Evolutionary conservation across 345 rosid species (phyloP).

Genomic region (Litchi chinensis): DNA sequence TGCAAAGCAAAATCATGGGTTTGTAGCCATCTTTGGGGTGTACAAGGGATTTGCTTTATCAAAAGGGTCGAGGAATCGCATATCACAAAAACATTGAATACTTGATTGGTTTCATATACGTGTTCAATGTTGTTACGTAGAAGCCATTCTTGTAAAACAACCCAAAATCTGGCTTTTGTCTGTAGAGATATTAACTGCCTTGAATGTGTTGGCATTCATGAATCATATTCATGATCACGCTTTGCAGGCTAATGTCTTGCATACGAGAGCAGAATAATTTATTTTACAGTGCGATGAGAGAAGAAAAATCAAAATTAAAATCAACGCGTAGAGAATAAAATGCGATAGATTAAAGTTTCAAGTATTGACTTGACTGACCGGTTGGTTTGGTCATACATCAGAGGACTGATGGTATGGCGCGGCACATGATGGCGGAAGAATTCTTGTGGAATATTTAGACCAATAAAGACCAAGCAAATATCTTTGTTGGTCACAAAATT

Average conservation of each 20-base stretch:
- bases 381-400: not conserved
- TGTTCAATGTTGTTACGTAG: no score
- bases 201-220: not conserved
- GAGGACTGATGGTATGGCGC: not conserved
- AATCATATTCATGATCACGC: not conserved
- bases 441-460: not conserved
- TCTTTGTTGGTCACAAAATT: not conserved
- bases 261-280: not conserved
- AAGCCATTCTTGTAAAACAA: no score
- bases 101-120: no score
- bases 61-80: not conserved
- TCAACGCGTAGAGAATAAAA: not conserved
- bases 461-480: not conserved
- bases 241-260: not conserved
- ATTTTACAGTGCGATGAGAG: not conserved
- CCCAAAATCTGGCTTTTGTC: no score
- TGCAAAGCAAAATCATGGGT: not conserved
- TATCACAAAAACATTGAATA: no score
- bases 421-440: not conserved
- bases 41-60: not conserved
- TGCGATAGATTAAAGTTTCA: not conserved
- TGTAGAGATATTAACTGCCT: not conserved
- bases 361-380: not conserved
- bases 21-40: not conserved
- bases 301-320: not conserved